Evolutionary conservation across 768 basidiomycete species (phyloP).

Genomic region (Fomitopsis serialis): DNA sequence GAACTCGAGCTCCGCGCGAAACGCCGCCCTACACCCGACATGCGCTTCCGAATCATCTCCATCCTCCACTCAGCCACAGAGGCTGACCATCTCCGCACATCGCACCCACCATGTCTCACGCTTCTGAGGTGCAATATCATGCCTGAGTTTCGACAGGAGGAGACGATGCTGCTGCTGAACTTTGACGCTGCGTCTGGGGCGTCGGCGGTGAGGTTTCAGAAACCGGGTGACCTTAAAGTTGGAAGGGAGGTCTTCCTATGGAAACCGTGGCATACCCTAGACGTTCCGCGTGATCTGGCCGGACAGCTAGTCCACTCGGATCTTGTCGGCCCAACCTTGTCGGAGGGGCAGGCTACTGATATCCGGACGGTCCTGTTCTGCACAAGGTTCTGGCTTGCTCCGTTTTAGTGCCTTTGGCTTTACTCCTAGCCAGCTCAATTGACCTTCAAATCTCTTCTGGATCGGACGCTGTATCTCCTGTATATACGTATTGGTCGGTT

Average conservation of each 20-base stretch:
- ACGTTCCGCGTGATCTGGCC: too few relatives aligned
- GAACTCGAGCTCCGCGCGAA: constrained; percentile 21
- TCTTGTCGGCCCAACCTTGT: background rate
- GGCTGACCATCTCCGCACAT: constrained; percentile 23
- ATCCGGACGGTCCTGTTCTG: constrained; percentile 10
- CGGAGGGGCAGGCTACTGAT: too few relatives aligned
- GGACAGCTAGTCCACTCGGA: too few relatives aligned
- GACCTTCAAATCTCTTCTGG: too few relatives aligned
- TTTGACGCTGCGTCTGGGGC: constrained; percentile 7
- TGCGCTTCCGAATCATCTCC: constrained; percentile 39
- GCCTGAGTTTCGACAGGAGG: constrained; percentile 3
- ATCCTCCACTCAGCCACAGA: constrained; percentile 32
- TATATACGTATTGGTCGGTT: too few relatives aligned
- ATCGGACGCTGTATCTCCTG: too few relatives aligned
- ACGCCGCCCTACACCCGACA: constrained; percentile 27
- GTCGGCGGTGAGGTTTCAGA: constrained; percentile 6
- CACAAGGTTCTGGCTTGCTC: constrained; percentile 11
- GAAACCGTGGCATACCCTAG: constrained; percentile 37
- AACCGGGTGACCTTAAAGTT: constrained; percentile 30
- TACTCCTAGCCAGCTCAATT: background rate
- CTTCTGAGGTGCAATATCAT: constrained; percentile 11
- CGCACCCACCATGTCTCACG: constrained; percentile 12
- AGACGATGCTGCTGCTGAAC: constrained; percentile 10
- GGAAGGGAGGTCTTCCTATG: constrained; percentile 41
- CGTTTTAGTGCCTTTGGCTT: background rate